phyloP scores from a whole-genome alignment of 202 grass and related monocot species.

The Setaria italica region DNA sequence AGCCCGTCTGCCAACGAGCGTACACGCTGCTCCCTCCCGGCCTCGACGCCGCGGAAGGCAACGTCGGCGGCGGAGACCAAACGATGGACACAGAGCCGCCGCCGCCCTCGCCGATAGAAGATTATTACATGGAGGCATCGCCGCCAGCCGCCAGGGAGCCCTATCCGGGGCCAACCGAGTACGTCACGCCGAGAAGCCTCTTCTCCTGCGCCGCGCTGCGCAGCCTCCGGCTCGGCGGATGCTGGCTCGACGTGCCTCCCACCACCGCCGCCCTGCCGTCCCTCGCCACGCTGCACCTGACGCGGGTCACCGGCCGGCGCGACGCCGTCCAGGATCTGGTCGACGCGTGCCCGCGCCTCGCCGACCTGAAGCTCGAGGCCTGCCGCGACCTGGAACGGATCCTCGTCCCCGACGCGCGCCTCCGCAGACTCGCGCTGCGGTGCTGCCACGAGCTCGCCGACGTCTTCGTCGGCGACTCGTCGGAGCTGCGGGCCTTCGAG shows the following conservation, averaged over 20 bases:
- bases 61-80: no score
- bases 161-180: not conserved
- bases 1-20: no score
- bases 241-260: not conserved
- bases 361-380: constrained; percentile 22
- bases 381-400: not conserved
- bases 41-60: no score
- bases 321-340: constrained; percentile 2
- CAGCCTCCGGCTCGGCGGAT: not conserved
- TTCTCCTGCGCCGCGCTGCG: not conserved
- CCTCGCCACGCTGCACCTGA: constrained; percentile 17
- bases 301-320: no score
- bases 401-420: not conserved
- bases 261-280: not conserved
- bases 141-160: no score
- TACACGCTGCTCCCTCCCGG: no score
- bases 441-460: constrained; percentile 7
- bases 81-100: no score
- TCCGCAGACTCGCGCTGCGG: not conserved
- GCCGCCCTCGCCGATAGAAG: no score
- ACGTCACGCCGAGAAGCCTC: not conserved
- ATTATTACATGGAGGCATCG: no score
- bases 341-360: not conserved
- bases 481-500: no score
- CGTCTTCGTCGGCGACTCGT: not conserved